Percentiles rank a stretch among this genome's conserved stretches.
phyloP scores from a whole-genome alignment of 257 asterid genomes.

The Ilex asprella region DNA sequence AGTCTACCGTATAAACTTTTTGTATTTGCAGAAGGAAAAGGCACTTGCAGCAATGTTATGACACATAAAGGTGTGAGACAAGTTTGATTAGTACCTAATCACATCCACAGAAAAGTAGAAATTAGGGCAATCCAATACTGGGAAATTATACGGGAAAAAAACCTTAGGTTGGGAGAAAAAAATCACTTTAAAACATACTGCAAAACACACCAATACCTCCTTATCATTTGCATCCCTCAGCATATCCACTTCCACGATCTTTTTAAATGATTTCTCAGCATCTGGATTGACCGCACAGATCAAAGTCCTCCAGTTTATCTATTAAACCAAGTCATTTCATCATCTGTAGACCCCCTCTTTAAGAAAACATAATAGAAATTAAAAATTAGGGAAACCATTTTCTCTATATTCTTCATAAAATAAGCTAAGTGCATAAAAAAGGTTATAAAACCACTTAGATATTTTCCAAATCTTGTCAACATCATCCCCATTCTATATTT shows the following conservation, averaged over 20 bases:
- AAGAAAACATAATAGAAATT: neutral
- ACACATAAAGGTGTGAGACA: too few species aligned
- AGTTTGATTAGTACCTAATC: too few species aligned
- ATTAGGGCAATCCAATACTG: too few species aligned
- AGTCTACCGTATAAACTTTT: too few species aligned
- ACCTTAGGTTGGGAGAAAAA: too few species aligned
- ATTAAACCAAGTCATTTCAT: slow-evolving; percentile 39
- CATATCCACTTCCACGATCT: slow-evolving; percentile 80
- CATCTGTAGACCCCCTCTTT: slow-evolving; percentile 26
- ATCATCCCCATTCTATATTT: neutral
- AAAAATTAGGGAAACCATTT: too few species aligned
- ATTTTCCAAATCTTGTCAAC: neutral
- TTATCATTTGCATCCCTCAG: slow-evolving; percentile 73
- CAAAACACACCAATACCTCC: slow-evolving; percentile 50
- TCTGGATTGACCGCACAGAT: slow-evolving; percentile 69
- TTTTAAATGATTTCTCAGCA: slow-evolving; percentile 74
- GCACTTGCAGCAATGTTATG: too few species aligned
- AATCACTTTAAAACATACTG: neutral
- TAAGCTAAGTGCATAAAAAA: too few species aligned
- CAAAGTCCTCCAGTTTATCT: slow-evolving; percentile 71
- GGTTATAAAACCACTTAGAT: neutral
- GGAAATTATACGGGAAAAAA: too few species aligned
- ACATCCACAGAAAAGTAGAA: too few species aligned
- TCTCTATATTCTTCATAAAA: too few species aligned
- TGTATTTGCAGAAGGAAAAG: too few species aligned